phyloP scores from a whole-genome alignment of 78 protist species.

The Dictyostelium citrinum region DNA sequence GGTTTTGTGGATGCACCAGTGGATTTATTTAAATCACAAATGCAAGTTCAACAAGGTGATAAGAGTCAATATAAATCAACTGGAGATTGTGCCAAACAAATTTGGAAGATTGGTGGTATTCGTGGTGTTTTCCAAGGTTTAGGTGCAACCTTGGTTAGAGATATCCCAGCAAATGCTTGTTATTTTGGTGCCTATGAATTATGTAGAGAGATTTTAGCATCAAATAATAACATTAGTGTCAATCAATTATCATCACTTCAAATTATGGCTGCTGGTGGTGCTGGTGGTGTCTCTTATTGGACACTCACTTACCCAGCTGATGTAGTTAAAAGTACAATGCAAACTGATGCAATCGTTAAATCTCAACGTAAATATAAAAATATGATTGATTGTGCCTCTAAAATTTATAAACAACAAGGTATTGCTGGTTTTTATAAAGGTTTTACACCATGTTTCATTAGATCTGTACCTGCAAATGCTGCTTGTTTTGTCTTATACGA shows the following conservation, averaged over 20 bases:
- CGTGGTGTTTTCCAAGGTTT: slow-evolving; percentile 69
- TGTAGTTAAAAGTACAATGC: slow-evolving; percentile 82
- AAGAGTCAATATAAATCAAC: slow-evolving; percentile 40
- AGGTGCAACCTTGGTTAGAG: slow-evolving; percentile 54
- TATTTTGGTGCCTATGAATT: slow-evolving; percentile 80
- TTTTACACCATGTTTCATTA: slow-evolving; percentile 76
- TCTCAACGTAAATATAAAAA: slow-evolving; percentile 29
- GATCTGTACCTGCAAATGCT: slow-evolving; percentile 82
- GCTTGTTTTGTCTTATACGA: slow-evolving; percentile 66
- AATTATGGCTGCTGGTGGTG: slow-evolving; percentile 69
- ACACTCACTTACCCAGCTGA: slow-evolving; percentile 81
- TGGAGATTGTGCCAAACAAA: slow-evolving; percentile 45
- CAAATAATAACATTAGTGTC: neutral
- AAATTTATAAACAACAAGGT: slow-evolving; percentile 81
- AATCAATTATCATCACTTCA: slow-evolving; percentile 39
- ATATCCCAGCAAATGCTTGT: slow-evolving; percentile 76
- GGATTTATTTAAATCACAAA: slow-evolving; percentile 76
- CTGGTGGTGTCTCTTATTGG: slow-evolving; percentile 90
- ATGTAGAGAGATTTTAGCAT: neutral
- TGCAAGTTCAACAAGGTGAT: slow-evolving; percentile 65
- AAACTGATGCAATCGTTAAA: slow-evolving; percentile 68
- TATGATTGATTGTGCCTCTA: slow-evolving; percentile 47
- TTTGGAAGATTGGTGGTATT: slow-evolving; percentile 53
- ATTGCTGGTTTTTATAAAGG: slow-evolving; percentile 72
- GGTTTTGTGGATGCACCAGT: slow-evolving; percentile 73